These are phyloP conservation scores for Alternaria novae-zelandiae DNA, from an alignment of 2,329 filamentous ascomycete genomes.

Conservation along the genomic window DNA sequence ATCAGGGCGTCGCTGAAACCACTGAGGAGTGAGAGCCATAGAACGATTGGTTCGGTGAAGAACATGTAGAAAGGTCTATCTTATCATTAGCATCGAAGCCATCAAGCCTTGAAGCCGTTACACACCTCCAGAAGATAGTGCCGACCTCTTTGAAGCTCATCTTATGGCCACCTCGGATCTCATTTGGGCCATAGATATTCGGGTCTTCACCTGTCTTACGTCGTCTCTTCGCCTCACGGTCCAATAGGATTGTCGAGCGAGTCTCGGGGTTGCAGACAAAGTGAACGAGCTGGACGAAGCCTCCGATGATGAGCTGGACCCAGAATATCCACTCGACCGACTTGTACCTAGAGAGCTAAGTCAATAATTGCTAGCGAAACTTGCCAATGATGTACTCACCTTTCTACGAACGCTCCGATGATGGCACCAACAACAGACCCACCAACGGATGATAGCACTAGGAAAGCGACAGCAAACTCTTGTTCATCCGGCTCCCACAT, in stretches of 20 bases:
- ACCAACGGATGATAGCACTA: conserved; percentile 63
- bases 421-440: conserved; percentile 63
- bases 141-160: conserved; percentile 53
- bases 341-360: not conserved
- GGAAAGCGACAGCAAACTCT: conserved; percentile 65
- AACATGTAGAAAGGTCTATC: conserved; percentile 75
- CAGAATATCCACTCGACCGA: conserved; percentile 66
- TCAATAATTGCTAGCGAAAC: not conserved
- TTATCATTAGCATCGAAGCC: not conserved
- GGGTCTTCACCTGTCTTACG: conserved; percentile 64
- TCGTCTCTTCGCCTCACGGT: conserved; percentile 75
- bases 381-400: conserved; percentile 39
- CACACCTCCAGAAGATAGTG: conserved; percentile 54
- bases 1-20: conserved; percentile 78
- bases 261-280: conserved; percentile 77
- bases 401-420: conserved; percentile 60
- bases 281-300: conserved; percentile 70
- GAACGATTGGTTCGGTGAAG: conserved; percentile 74
- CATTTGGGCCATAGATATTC: conserved; percentile 75
- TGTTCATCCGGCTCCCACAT: conserved; percentile 65
- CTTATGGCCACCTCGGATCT: conserved; percentile 53
- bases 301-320: conserved; percentile 82
- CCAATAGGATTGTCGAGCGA: conserved; percentile 74
- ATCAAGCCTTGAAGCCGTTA: not conserved
- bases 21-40: conserved; percentile 71